A percentile compares a stretch with the other conserved stretches of the same genome.
These are phyloP conservation scores for Ichthyophthirius multifiliis DNA, from an alignment of 169 alveolate genomes.

Conservation along the genomic window DNA sequence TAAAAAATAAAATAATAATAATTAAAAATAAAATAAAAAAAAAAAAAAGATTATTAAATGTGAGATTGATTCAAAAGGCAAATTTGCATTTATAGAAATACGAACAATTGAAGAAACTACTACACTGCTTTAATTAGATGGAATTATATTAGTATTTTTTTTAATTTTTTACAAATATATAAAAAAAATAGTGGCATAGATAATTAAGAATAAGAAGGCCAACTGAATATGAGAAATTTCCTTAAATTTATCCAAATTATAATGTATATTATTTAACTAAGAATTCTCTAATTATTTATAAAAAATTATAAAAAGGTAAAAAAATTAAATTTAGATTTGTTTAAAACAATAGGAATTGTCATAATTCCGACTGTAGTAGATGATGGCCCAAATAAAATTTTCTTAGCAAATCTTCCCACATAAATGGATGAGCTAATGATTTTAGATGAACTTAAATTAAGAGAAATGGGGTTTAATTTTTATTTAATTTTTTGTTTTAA, in stretches of 20 bases:
- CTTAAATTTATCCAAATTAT: not conserved
- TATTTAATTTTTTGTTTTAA: not conserved
- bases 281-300: not conserved
- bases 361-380: slow-evolving; percentile 13
- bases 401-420: slow-evolving; percentile 8
- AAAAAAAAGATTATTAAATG: not conserved
- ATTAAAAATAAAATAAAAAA: not conserved
- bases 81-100: not conserved
- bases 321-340: not conserved
- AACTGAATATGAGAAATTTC: slow-evolving; percentile 20
- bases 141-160: not conserved
- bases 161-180: not conserved
- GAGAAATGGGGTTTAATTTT: slow-evolving; percentile 6
- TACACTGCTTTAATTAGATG: not conserved
- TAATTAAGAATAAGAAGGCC: slow-evolving; percentile 17
- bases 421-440: slow-evolving; percentile 1
- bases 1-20: not conserved
- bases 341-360: slow-evolving; percentile 1
- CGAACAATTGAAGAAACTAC: slow-evolving; percentile 16
- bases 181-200: not conserved
- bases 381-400: slow-evolving; percentile 5
- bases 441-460: slow-evolving; percentile 1
- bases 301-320: not conserved
- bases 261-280: not conserved
- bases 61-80: slow-evolving; percentile 1